Evolutionary conservation across 2,329 filamentous ascomycete genomes (phyloP).

Genomic region (Alternaria triticina): DNA sequence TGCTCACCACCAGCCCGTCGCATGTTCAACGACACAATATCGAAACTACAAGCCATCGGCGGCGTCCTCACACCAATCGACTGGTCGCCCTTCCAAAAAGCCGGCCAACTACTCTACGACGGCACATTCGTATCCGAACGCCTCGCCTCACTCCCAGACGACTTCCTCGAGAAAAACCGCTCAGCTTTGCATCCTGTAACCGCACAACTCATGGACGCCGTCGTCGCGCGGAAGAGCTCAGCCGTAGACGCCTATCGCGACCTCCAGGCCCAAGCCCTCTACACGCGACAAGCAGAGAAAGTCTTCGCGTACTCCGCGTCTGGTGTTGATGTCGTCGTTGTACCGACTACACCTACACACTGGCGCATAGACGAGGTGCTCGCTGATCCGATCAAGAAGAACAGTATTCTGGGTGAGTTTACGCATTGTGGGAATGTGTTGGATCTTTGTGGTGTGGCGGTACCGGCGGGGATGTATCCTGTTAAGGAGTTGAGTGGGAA

Average conservation of each 20-base stretch:
- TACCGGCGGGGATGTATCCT: constrained; percentile 57
- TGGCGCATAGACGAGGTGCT: constrained; percentile 61
- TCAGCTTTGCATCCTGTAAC: constrained; percentile 59
- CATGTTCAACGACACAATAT: constrained; percentile 40
- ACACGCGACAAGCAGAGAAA: constrained; percentile 40
- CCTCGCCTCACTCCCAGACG: constrained; percentile 49
- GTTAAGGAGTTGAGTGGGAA: constrained; percentile 34
- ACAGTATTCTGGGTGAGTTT: constrained; percentile 57
- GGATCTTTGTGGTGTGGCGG: constrained; percentile 54
- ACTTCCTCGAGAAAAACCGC: constrained; percentile 40
- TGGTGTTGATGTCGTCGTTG: constrained; percentile 50
- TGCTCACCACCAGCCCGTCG: constrained; percentile 52
- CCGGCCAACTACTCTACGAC: constrained; percentile 62
- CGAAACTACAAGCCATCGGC: constrained; percentile 35
- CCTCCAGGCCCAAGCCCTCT: constrained; percentile 39
- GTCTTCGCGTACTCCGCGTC: constrained; percentile 35
- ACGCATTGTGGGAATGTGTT: constrained; percentile 68
- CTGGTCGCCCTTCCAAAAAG: constrained; percentile 56
- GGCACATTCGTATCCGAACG: constrained; percentile 65
- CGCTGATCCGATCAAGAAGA: constrained; percentile 60
- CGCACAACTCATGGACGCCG: constrained; percentile 48
- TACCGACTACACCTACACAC: constrained; percentile 59
- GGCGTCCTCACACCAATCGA: constrained; percentile 39
- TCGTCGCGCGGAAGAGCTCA: constrained; percentile 33
- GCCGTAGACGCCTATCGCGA: constrained; percentile 44